These are phyloP conservation scores for Solanum sitiens DNA, from an alignment of 257 asterid species.

Conservation along the genomic window DNA sequence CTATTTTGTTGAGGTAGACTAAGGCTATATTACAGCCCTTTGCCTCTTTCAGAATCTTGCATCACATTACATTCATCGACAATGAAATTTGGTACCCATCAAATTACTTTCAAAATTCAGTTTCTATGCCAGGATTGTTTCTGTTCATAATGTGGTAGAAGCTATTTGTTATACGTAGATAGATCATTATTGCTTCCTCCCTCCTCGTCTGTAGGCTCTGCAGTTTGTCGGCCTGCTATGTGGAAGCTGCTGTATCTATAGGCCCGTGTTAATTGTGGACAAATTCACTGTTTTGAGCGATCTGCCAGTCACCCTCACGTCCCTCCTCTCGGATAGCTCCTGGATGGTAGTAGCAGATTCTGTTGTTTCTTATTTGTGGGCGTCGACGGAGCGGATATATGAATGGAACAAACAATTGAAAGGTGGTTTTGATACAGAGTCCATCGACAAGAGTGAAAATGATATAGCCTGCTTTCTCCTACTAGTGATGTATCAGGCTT, in stretches of 20 bases:
- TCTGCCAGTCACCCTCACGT: conserved; percentile 59
- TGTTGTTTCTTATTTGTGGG: conserved; percentile 40
- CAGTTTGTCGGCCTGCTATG: conserved; percentile 69
- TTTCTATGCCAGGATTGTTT: background rate
- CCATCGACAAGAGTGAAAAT: conserved; percentile 42
- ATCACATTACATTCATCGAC: background rate
- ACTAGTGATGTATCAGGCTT: conserved; percentile 47
- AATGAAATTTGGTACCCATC: background rate
- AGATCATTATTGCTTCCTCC: background rate
- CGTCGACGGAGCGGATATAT: conserved; percentile 43
- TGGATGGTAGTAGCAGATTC: conserved; percentile 54
- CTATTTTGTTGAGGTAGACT: background rate
- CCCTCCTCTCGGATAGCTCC: conserved; percentile 38
- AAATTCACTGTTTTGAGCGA: conserved; percentile 50
- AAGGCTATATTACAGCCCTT: background rate
- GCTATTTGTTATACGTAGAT: background rate
- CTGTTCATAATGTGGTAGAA: background rate
- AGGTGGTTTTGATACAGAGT: conserved; percentile 16
- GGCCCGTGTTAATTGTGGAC: conserved; percentile 58
- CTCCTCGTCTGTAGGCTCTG: conserved; percentile 43
- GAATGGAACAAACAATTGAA: conserved; percentile 29
- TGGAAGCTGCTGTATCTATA: conserved; percentile 69
- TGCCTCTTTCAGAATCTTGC: background rate
- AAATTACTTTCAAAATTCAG: background rate
- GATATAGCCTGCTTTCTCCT: conserved; percentile 31